These are phyloP conservation scores for Cudoniella acicularis DNA, from an alignment of 495 filamentous ascomycete genomes.

Conservation along the genomic window DNA sequence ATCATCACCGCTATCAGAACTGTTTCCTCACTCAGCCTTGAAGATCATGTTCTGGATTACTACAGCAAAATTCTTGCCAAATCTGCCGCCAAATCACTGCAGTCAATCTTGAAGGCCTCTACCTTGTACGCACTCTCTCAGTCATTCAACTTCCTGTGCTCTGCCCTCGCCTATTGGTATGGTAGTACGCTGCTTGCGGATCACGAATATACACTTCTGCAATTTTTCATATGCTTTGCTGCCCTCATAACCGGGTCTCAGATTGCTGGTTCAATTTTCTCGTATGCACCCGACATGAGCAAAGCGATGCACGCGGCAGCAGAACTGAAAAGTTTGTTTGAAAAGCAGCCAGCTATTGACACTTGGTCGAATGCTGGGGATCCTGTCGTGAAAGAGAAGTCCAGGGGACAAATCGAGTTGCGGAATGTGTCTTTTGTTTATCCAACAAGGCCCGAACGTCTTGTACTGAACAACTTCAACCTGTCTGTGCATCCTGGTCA, in stretches of 20 bases:
- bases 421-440: constrained; percentile 2
- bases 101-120: constrained; percentile 49
- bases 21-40: constrained; percentile 49
- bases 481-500: constrained; percentile 54
- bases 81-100: constrained; percentile 48
- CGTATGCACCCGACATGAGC: constrained; percentile 79
- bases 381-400: constrained; percentile 50
- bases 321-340: constrained; percentile 70
- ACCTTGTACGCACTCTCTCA: constrained; percentile 54
- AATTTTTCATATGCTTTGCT: constrained; percentile 62
- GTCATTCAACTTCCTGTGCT: constrained; percentile 50
- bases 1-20: constrained; percentile 53
- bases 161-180: constrained; percentile 69
- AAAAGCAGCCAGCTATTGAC: constrained; percentile 70
- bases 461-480: constrained; percentile 48
- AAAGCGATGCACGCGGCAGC: constrained; percentile 74
- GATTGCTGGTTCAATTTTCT: constrained; percentile 76
- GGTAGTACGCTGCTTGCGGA: constrained; percentile 48
- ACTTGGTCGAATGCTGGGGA: constrained; percentile 70
- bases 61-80: constrained; percentile 38
- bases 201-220: constrained; percentile 39
- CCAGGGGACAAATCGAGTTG: constrained; percentile 43
- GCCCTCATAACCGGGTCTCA: constrained; percentile 74
- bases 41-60: constrained; percentile 27
- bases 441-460: constrained; percentile 50